phyloP scores from a whole-genome alignment of 1,139 yeast genomes.

The Yueomyces sp. region DNA sequence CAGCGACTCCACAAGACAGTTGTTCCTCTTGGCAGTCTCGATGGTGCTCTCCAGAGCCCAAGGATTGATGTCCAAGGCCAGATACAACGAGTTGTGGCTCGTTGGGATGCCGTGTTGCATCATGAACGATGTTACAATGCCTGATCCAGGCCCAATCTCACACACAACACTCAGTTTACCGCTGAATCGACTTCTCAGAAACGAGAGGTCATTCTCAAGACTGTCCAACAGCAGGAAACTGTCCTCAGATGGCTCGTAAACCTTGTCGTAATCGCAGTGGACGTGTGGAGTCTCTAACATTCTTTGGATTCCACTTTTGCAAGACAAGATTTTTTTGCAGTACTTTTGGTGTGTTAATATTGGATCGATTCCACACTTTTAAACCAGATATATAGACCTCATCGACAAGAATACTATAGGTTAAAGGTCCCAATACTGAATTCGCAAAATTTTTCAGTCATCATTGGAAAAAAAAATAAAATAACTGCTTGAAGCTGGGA shows the following conservation, averaged over 20 bases:
- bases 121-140: slow-evolving; percentile 70
- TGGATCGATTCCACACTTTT: too few species aligned
- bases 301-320: neutral
- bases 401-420: too few species aligned
- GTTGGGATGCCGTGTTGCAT: slow-evolving; percentile 21
- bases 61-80: slow-evolving; percentile 72
- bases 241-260: slow-evolving; percentile 93
- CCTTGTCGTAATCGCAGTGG: slow-evolving; percentile 37
- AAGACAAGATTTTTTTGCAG: too few species aligned
- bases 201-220: slow-evolving; percentile 45
- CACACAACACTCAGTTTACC: slow-evolving; percentile 40
- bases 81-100: slow-evolving; percentile 29
- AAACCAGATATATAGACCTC: too few species aligned
- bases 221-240: slow-evolving; percentile 71
- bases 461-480: too few species aligned
- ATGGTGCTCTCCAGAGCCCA: slow-evolving; percentile 52
- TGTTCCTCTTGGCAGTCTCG: slow-evolving; percentile 39
- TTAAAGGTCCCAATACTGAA: too few species aligned
- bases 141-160: slow-evolving; percentile 92
- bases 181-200: slow-evolving; percentile 25
- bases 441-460: too few species aligned
- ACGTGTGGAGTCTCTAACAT: slow-evolving; percentile 49
- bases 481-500: too few species aligned
- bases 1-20: slow-evolving; percentile 25
- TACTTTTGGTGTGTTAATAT: too few species aligned